Evolutionary conservation across 2,329 filamentous ascomycete genomes (phyloP).

Genomic region (Xylaria arbuscula): DNA sequence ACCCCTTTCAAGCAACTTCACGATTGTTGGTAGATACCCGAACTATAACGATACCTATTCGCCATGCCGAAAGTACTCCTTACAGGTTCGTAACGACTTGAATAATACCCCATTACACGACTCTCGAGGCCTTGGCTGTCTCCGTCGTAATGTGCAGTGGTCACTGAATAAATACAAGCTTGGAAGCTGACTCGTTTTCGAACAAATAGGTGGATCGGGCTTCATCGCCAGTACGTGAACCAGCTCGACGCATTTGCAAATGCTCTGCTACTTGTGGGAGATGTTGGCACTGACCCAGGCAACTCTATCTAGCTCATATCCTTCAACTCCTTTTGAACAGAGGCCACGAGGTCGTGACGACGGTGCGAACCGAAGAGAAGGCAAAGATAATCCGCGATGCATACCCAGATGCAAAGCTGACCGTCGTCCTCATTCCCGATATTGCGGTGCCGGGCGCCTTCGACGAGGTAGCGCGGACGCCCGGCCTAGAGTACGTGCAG

Average conservation of each 20-base stretch:
- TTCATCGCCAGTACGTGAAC: constrained; percentile 60
- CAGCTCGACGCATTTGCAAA: background rate
- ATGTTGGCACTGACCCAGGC: constrained; percentile 12
- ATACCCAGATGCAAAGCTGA: constrained; percentile 60
- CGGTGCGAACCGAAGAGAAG: constrained; percentile 66
- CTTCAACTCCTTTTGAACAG: constrained; percentile 64
- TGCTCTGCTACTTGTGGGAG: background rate
- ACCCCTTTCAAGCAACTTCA: background rate
- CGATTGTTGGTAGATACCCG: background rate
- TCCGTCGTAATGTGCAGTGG: constrained; percentile 5
- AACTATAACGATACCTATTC: constrained; percentile 7
- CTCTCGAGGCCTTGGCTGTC: background rate
- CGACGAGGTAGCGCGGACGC: constrained; percentile 66
- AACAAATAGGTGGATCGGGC: constrained; percentile 59
- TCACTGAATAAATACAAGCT: background rate
- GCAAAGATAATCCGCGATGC: constrained; percentile 63
- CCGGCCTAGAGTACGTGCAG: constrained; percentile 65
- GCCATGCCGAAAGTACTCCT: constrained; percentile 61
- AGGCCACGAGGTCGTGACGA: constrained; percentile 65
- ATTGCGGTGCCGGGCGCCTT: constrained; percentile 81
- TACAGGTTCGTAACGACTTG: constrained; percentile 53
- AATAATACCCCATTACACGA: constrained; percentile 10
- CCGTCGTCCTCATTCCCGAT: constrained; percentile 75
- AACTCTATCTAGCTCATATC: constrained; percentile 59
- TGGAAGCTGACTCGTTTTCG: constrained; percentile 17